Conservation (phyloP, 257 asterid genomes). For the Przewalskia tangutica region DNA sequence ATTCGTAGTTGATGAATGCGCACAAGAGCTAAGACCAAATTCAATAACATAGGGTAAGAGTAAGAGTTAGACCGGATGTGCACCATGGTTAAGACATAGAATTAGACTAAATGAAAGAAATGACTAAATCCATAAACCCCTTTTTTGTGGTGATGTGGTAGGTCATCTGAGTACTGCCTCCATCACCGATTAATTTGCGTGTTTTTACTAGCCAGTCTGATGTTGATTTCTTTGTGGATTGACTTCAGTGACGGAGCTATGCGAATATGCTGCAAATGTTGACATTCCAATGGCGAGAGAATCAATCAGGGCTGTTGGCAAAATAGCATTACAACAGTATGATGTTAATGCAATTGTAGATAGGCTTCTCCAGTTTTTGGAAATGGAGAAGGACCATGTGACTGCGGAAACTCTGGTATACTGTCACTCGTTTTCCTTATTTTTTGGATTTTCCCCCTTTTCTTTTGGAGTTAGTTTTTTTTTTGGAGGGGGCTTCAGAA, state of each 20-base stretch:
- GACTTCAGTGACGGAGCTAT: slow-evolving; percentile 86
- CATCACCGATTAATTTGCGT: slow-evolving; percentile 1
- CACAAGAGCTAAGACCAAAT: neutral
- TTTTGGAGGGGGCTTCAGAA: neutral
- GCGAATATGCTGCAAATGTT: slow-evolving; percentile 98
- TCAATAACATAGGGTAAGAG: neutral
- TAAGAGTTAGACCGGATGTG: neutral
- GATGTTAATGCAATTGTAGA: slow-evolving; percentile 99
- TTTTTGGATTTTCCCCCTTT: neutral
- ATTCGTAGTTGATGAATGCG: neutral
- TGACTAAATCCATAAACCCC: neutral
- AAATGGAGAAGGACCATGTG: slow-evolving; percentile 98
- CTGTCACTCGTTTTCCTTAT: neutral
- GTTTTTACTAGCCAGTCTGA: slow-evolving; percentile 10
- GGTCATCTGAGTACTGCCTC: slow-evolving; percentile 1
- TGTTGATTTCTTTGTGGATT: slow-evolving; percentile 12
- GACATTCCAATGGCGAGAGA: slow-evolving; percentile 99
- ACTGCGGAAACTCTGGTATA: slow-evolving; percentile 96
- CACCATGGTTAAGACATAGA: neutral
- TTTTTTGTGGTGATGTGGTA: neutral
- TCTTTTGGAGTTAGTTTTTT: neutral
- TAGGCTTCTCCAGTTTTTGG: slow-evolving; percentile 96
- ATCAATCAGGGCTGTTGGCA: slow-evolving; percentile 98
- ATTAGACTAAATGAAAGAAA: neutral
- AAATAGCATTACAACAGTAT: slow-evolving; percentile 94